These are phyloP conservation scores for Saccharomycopsis fibuligera DNA, from an alignment of 805 yeast species.

Conservation along the genomic window DNA sequence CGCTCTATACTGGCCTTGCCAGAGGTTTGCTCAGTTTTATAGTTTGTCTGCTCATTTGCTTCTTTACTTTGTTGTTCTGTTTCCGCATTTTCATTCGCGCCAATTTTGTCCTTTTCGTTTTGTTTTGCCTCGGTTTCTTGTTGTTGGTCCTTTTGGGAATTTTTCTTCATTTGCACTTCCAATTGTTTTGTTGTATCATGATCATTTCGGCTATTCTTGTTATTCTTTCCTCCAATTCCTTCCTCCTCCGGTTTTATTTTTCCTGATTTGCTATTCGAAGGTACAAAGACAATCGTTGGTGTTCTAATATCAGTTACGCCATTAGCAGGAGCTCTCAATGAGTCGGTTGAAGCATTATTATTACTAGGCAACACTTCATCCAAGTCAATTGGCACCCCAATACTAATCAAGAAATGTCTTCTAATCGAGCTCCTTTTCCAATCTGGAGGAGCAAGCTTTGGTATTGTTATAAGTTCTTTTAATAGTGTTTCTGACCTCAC, in stretches of 20 bases:
- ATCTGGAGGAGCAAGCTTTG: conserved; percentile 50
- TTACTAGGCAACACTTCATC: conserved; percentile 39
- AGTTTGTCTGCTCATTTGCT: not conserved
- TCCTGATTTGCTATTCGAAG: not conserved
- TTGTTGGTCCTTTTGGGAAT: not conserved
- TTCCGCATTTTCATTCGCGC: not conserved
- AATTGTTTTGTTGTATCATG: too few species aligned
- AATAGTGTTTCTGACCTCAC: conserved; percentile 35
- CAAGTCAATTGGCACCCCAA: conserved; percentile 69
- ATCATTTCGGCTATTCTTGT: too few species aligned
- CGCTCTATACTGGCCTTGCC: too few species aligned
- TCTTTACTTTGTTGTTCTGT: not conserved
- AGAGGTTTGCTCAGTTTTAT: too few species aligned
- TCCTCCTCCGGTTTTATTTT: not conserved
- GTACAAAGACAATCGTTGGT: too few species aligned
- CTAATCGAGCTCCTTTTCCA: conserved; percentile 68
- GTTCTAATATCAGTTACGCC: too few species aligned
- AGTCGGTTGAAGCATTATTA: too few species aligned
- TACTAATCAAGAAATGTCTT: conserved; percentile 51
- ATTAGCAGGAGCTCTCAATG: too few species aligned
- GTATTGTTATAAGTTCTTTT: conserved; percentile 40
- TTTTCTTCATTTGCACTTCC: not conserved
- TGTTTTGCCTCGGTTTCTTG: conserved; percentile 3
- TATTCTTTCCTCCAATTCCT: not conserved
- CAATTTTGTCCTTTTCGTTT: conserved; percentile 2